Conservation (phyloP, 495 filamentous ascomycete genomes). For the Neurospora terricola region DNA sequence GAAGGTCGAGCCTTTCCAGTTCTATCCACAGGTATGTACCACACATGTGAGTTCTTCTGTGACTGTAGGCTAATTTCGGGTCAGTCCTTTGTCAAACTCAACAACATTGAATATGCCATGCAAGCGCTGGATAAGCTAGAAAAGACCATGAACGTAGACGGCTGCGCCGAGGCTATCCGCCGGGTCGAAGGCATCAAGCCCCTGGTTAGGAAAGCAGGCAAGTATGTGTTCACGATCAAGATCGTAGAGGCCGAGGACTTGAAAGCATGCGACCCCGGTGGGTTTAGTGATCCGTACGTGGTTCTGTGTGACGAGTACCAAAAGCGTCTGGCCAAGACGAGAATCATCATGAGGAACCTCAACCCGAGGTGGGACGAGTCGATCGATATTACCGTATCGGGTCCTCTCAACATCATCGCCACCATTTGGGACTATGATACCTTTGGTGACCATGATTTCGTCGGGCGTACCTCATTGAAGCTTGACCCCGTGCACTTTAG, state of each 20-base stretch:
- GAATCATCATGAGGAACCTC: constrained; percentile 81
- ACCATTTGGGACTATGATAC: constrained; percentile 99
- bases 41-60: not conserved
- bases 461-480: constrained; percentile 89
- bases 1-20: constrained; percentile 95
- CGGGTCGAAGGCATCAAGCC: constrained; percentile 44
- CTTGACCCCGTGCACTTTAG: constrained; percentile 91
- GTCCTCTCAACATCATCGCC: constrained; percentile 85
- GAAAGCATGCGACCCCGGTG: constrained; percentile 93
- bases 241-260: constrained; percentile 98
- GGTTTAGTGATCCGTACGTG: constrained; percentile 92
- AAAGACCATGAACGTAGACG: constrained; percentile 84
- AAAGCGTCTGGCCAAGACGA: constrained; percentile 91
- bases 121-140: constrained; percentile 85
- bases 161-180: constrained; percentile 72
- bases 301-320: constrained; percentile 96
- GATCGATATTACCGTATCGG: constrained; percentile 87
- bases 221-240: constrained; percentile 98
- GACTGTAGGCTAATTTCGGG: constrained; percentile 6
- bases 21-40: constrained; percentile 75
- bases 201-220: constrained; percentile 50
- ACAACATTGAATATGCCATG: constrained; percentile 92
- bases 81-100: constrained; percentile 93
- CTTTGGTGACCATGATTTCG: constrained; percentile 94
- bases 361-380: constrained; percentile 98